Base-by-base conservation (phyloP, 805 yeast species). In the Starmerella cellae region DNA sequence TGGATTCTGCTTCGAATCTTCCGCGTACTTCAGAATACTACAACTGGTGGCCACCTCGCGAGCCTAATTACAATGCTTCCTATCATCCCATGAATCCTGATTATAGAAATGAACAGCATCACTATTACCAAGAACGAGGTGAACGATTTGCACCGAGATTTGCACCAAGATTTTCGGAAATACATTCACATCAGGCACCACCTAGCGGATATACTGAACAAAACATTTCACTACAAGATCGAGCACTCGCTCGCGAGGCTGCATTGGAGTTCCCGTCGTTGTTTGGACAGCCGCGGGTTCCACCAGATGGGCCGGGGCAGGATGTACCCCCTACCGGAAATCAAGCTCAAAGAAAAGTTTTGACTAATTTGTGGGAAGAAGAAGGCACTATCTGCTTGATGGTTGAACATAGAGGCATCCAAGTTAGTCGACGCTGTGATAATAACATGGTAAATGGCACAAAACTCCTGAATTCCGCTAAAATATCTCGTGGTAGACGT, bases 391-490 rank as follows among this genome's bases (percentile, higher is more conserved):
- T 54, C 3, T 54, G 56, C 43, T 29, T 53, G 11, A 40, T 47
- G 4, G 56, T 54, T 4, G 49, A 45, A 23, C 21, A 37, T 10
- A 35, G 39, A 6, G 44, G 49, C 3, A 39, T 38, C 11, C 21
- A 37, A 10, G 49, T 54, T 6, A 42, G 55, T 1, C 37, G 57
- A 2, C 34, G 57, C 3, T 50, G 48, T 30, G 57, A 54, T 43
- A 54, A 54, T 38, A 54, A 54, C 45, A 50, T 54, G 54, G 53
- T 54, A 22, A 54, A 54, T 31, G 57, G 56, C n/a, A 54, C 57
- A 14, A 54, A 54, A 26, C 51, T 54, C 3, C 39, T 54, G 35
- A 54, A 54, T 27, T 44, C 47, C 9, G 50, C 53, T 2, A 41
- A 48, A 1, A 42, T 51, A n/a, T 37, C 54, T 9, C 47, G 57